Percentiles rank a stretch among this genome's conserved stretches.
Conservation (phyloP, 2,329 filamentous ascomycete genomes). For the Ilyonectria sp. region DNA sequence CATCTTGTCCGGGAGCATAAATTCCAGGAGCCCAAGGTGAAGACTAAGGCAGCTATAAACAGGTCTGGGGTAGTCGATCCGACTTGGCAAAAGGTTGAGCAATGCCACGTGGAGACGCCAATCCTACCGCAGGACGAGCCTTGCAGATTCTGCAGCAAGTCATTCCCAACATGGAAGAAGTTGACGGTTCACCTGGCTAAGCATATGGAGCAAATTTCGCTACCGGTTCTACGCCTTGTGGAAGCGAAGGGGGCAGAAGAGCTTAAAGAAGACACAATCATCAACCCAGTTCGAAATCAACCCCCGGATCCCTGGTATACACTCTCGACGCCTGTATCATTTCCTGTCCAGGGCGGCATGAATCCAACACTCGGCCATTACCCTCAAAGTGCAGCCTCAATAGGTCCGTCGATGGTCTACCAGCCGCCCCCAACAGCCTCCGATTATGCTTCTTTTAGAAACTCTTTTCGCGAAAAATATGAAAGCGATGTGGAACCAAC, state of each 20-base stretch:
- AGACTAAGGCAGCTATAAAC: slow-evolving; percentile 79
- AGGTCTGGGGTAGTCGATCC: slow-evolving; percentile 71
- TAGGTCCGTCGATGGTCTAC: no score
- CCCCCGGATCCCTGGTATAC: no score
- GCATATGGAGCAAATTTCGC: slow-evolving; percentile 93
- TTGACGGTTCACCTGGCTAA: slow-evolving; percentile 93
- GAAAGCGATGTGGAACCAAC: neutral
- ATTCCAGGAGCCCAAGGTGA: slow-evolving; percentile 84
- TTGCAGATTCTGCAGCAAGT: slow-evolving; percentile 89
- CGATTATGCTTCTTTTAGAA: neutral
- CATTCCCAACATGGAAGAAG: slow-evolving; percentile 91
- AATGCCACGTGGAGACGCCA: slow-evolving; percentile 80
- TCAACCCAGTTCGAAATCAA: slow-evolving; percentile 76
- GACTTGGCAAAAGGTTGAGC: slow-evolving; percentile 84
- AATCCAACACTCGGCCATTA: no score
- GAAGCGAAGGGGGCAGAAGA: slow-evolving; percentile 61
- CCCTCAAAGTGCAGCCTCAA: slow-evolving; percentile 23
- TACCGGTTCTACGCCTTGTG: slow-evolving; percentile 80
- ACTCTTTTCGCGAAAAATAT: neutral
- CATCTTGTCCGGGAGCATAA: slow-evolving; percentile 95
- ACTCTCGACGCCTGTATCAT: no score
- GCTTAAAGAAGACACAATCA: slow-evolving; percentile 73
- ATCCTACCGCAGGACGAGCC: slow-evolving; percentile 80
- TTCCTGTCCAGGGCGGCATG: no score
- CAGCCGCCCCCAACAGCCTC: neutral